A percentile compares a stretch with the other conserved stretches of the same genome.
phyloP scores from a whole-genome alignment of 2,329 filamentous ascomycete genomes.

The Zymoseptoria ardabiliae region DNA sequence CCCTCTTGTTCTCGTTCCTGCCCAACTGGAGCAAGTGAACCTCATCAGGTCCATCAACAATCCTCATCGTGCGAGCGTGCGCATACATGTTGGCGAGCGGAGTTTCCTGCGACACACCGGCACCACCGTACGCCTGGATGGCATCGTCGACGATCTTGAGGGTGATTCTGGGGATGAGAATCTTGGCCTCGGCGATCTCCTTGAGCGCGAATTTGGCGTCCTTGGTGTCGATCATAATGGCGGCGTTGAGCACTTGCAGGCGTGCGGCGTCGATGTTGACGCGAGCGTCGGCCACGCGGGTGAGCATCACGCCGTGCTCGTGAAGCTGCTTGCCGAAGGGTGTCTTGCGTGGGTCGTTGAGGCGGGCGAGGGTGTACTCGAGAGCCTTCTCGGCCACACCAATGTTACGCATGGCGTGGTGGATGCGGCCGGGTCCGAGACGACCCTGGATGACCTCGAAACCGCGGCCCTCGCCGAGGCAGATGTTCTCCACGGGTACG shows the following conservation, averaged over 20 bases:
- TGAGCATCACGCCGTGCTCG: constrained; percentile 88
- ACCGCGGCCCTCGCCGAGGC: constrained; percentile 85
- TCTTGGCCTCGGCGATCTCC: constrained; percentile 93
- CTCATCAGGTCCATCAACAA: constrained; percentile 80
- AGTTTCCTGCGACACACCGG: constrained; percentile 88
- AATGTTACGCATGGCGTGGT: constrained; percentile 94
- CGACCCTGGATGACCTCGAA: constrained; percentile 99
- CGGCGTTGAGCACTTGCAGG: constrained; percentile 85
- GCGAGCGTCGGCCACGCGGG: constrained; percentile 86
- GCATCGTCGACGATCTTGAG: constrained; percentile 80
- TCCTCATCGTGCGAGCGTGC: constrained; percentile 27
- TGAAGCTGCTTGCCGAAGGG: constrained; percentile 82
- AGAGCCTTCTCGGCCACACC: constrained; percentile 84
- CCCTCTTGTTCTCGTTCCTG: constrained; percentile 64
- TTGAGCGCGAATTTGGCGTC: constrained; percentile 84
- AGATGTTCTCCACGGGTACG: constrained; percentile 73
- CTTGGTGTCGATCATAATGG: constrained; percentile 84
- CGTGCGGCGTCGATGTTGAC: constrained; percentile 92
- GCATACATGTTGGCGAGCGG: constrained; percentile 59
- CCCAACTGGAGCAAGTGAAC: constrained; percentile 81
- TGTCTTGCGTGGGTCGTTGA: constrained; percentile 86
- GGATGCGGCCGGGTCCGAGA: constrained; percentile 89
- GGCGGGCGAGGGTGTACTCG: constrained; percentile 88
- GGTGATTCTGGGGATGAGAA: constrained; percentile 75
- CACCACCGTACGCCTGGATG: constrained; percentile 82